A percentile compares a stretch with the other conserved stretches of the same genome.
These are phyloP conservation scores for Cyanidioschyzon merolae DNA, from an alignment of 23 red algal species.

Conservation along the genomic window DNA sequence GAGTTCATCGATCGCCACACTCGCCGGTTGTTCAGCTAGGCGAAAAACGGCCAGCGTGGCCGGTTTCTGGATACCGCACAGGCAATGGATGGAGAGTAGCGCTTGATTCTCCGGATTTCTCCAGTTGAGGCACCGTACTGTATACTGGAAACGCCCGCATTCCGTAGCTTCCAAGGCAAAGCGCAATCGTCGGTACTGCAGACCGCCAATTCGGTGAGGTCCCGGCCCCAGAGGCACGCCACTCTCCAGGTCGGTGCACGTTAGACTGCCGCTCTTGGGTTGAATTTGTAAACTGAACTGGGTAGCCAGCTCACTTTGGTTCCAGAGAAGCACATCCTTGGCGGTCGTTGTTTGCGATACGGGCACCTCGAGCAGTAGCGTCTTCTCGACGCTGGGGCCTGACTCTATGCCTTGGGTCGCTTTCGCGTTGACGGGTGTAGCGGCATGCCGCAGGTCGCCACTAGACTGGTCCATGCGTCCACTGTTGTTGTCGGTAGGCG, in stretches of 20 bases:
- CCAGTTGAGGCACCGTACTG: not conserved
- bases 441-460: not conserved
- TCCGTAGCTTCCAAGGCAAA: not conserved
- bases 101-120: not conserved
- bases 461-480: not conserved
- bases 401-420: not conserved
- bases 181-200: not conserved
- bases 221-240: not conserved
- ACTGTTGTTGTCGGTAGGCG: not conserved
- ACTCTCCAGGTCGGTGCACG: not conserved
- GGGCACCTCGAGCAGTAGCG: not conserved
- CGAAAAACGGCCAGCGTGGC: not conserved
- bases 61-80: not conserved
- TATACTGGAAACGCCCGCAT: not conserved
- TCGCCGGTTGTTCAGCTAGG: not conserved
- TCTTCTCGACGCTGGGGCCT: not conserved
- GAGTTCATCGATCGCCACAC: not conserved
- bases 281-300: not conserved
- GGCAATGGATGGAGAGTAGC: not conserved
- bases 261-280: not conserved
- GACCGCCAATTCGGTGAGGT: not conserved
- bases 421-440: not conserved
- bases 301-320: not conserved
- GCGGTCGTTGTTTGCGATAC: not conserved
- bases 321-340: not conserved